phyloP scores from a whole-genome alignment of 257 asterid species.

The Solanum sitiens region DNA sequence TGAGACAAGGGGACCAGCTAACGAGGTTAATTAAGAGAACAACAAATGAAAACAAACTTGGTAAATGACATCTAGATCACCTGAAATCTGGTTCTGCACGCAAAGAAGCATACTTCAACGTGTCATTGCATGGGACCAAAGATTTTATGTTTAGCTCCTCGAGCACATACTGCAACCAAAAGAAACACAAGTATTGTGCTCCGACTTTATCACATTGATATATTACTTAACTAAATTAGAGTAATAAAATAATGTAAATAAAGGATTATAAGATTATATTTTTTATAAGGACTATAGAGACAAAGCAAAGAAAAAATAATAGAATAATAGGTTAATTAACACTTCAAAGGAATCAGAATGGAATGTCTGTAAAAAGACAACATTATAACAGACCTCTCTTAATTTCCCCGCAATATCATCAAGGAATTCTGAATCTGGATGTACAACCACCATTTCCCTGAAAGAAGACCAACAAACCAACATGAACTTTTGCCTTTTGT shows the following conservation, averaged over 20 bases:
- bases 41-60: not conserved
- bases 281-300: not conserved
- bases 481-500: not conserved
- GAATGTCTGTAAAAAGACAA: not conserved
- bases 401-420: conserved; percentile 74
- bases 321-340: not conserved
- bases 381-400: conserved; percentile 28
- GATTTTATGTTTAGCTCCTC: conserved; percentile 94
- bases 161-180: conserved; percentile 43
- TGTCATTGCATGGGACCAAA: conserved; percentile 69
- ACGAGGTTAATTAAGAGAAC: not conserved
- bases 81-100: conserved; percentile 97
- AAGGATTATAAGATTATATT: not conserved
- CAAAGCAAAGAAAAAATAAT: not conserved
- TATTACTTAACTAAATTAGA: not conserved
- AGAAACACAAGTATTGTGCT: not conserved
- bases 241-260: not conserved
- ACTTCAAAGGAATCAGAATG: not conserved
- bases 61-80: conserved; percentile 3
- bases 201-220: not conserved
- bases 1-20: conserved; percentile 8
- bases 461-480: not conserved
- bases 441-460: conserved; percentile 93
- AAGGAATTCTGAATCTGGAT: conserved; percentile 79
- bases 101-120: conserved; percentile 69